Evolutionary conservation across 1,139 yeast genomes (phyloP), one percentile per base, ranked within the genome.

Genomic region (Taiozyma sp.): DNA sequence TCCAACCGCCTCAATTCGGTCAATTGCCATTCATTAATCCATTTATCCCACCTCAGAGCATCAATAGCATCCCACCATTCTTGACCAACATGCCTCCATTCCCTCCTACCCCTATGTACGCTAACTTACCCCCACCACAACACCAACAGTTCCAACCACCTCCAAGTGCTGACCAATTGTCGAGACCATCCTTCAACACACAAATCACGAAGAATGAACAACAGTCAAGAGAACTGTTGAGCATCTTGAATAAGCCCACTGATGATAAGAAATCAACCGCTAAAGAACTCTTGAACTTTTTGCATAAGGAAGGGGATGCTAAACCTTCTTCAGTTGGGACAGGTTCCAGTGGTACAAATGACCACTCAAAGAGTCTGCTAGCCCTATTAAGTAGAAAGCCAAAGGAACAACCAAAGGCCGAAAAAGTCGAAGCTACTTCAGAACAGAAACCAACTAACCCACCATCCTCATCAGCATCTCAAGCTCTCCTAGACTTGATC

Each of bases 151-250:
- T 28, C 55, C 64, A 52, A 38, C 53, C 46, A 23, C 54, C 57
- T 43, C 83, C 83, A 34, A 71, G 71, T 44, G 76, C 81, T 4
- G 75, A 71, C 23, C 64, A 73, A 7, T 67, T 78, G 43, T 71
- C 72, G 45, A 78, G 72, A 57, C 74, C 75, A 40, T 77, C 79
- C n/a, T 56, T 70, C n/a, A 61, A 69, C 16, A 60, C 67, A 7
- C 46, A 48, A 8, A 43, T 42, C 14, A 45, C 51, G 48, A 68
- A 67, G 54, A 67, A 70, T 30, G 73, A 67, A 50, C 68, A 74
- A 1, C 74, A 80, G 55, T 76, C 84, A 10, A 78, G 74, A 55
- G 84, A 81, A 52, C 63, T 82, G 22, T 69, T 81, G 53, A 76
- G 81, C 7, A 71, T 82, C 28, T 69, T 82, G 57, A 79, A 74